Evolutionary conservation across 1,139 yeast species (phyloP), one percentile per base, ranked within the genome.

Genomic region (Entelexis sorbosivorans): DNA sequence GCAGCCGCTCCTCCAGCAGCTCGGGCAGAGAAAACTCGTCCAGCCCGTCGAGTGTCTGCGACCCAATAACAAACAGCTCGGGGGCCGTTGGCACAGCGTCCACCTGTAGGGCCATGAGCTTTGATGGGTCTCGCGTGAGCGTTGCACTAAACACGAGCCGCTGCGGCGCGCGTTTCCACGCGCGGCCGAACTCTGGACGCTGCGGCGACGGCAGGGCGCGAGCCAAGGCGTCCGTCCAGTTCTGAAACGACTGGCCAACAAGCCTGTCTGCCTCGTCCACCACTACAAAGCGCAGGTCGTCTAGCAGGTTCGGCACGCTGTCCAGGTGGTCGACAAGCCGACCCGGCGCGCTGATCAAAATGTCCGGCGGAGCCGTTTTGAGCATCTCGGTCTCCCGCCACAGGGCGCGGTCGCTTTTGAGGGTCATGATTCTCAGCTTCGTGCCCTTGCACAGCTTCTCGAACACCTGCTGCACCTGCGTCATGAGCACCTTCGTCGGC

Each of bases 201-300:
- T 29, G 40, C 9, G 48, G 51, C 22, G 26, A 49, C 51, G 58
- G 54, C 40, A 48, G 46, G 3, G 74, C 73, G 3, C 69, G 59
- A 52, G 82, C 74, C n/a, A 91, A 69, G 1, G 79, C 73, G 48
- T 76, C 75, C 58, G 89, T 79, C 99, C 99, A 91, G 64, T 87
- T 87, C 66, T 91, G 97, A 67, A 87, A 91, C 31, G 86, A 79
- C 65, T 91, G 97, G 63, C 87, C 87, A 58, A 91, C 73, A 52
- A 91, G 71, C 54, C 96, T 73, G 70, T 91, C 99, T 2, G 97
- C 98, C 67, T 91, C 99, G 68, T 91, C 99, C 40, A 91, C 77
- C 3, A 91, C 85, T 59, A 93, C 70, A 65, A 76, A 87, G 58
- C 78, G 73, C 54, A 91, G 70, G 53, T 74, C 70, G 22, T 69